phyloP scores from a whole-genome alignment of 352 stramenopile species.

The Phytophthora macrochlamydospora region DNA sequence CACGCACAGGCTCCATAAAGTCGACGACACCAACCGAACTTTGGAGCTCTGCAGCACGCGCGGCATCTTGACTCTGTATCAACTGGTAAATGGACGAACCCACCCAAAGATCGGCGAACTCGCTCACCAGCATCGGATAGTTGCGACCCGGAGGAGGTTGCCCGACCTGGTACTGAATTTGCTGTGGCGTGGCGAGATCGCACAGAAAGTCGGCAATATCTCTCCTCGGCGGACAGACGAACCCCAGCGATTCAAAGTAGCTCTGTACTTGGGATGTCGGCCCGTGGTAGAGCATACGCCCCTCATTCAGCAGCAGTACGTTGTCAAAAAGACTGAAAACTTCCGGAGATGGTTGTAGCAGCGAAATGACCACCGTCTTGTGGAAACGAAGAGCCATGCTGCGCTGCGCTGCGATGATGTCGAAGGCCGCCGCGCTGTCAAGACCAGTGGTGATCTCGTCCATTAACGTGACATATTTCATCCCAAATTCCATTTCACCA shows the following conservation, averaged over 20 bases:
- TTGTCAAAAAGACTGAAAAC: constrained; percentile 94
- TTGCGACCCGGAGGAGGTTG: constrained; percentile 4
- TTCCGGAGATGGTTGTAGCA: constrained; percentile 92
- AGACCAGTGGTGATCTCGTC: constrained; percentile 82
- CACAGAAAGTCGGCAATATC: constrained; percentile 94
- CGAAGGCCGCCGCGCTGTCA: constrained; percentile 61
- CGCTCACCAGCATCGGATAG: constrained; percentile 34
- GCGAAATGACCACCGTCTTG: constrained; percentile 70
- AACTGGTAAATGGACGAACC: constrained; percentile 43
- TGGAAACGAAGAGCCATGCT: constrained; percentile 50
- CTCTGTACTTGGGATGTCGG: constrained; percentile 50
- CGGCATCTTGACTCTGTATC: constrained; percentile 17
- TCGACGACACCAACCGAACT: constrained; percentile 50
- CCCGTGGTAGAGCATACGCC: constrained; percentile 89
- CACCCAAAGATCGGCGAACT: constrained; percentile 53
- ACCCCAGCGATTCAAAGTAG: constrained; percentile 86
- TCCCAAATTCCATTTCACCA: constrained; percentile 76
- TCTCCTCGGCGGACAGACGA: constrained; percentile 52
- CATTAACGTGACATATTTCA: constrained; percentile 79
- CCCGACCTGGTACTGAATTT: constrained; percentile 38
- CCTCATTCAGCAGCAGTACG: constrained; percentile 91
- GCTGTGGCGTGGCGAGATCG: constrained; percentile 52
- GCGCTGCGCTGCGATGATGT: constrained; percentile 56
- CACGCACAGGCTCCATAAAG: constrained; percentile 44
- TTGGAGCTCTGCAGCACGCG: constrained; percentile 6